Percentiles rank a stretch among this genome's conserved stretches.
Conservation (phyloP, 2,329 filamentous ascomycete genomes). For the Cladophialophora immunda region DNA sequence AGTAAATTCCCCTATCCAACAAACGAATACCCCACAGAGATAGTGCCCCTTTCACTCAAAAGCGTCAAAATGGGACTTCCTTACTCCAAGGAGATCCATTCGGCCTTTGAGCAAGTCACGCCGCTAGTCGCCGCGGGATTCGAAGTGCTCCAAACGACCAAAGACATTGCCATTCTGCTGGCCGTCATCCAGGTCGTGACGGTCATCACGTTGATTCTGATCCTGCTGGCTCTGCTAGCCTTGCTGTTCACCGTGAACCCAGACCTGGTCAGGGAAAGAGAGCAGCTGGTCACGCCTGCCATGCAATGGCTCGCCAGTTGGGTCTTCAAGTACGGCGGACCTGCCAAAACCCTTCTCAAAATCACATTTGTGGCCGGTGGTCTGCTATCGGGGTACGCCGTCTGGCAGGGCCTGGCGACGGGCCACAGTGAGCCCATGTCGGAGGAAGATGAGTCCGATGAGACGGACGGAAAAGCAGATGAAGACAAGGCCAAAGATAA, state of each 20-base stretch:
- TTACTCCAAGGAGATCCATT: conserved; percentile 61
- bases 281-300: conserved; percentile 53
- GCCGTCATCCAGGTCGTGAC: conserved; percentile 59
- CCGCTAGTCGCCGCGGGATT: conserved; percentile 60
- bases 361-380: conserved; percentile 63
- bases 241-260: conserved; percentile 59
- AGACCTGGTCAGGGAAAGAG: conserved; percentile 55
- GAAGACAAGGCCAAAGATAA: conserved; percentile 17
- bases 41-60: neutral
- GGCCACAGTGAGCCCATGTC: conserved; percentile 19
- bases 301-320: conserved; percentile 46
- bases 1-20: neutral
- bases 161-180: conserved; percentile 60
- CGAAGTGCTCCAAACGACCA: conserved; percentile 59
- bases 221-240: conserved; percentile 50
- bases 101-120: conserved; percentile 62
- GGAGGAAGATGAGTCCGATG: conserved; percentile 20
- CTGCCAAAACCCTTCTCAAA: conserved; percentile 75
- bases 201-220: conserved; percentile 51
- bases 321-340: conserved; percentile 41
- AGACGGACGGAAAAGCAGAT: conserved; percentile 12
- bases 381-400: conserved; percentile 21
- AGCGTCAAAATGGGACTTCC: conserved; percentile 58
- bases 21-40: neutral
- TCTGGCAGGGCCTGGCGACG: conserved; percentile 27